phyloP scores from a whole-genome alignment of 2,329 filamentous ascomycete genomes.

The Penicillium sp. region DNA sequence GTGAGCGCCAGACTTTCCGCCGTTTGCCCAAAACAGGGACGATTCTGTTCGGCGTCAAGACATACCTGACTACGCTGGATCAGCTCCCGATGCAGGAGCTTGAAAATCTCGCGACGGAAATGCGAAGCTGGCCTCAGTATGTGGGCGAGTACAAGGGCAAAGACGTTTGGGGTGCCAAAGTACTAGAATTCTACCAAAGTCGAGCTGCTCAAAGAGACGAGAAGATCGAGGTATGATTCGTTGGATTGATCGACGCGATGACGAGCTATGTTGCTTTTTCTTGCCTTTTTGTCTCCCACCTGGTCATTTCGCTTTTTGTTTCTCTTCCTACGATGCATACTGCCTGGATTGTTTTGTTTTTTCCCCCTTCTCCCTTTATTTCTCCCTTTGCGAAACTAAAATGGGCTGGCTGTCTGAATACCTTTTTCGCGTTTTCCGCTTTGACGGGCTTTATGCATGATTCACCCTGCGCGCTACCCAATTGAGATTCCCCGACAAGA shows the following conservation, averaged over 20 bases:
- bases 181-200: slow-evolving; percentile 40
- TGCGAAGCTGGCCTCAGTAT: slow-evolving; percentile 49
- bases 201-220: slow-evolving; percentile 18
- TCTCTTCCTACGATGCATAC: slow-evolving; percentile 6
- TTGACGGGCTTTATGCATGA: not conserved
- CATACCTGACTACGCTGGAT: slow-evolving; percentile 46
- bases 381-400: slow-evolving; percentile 8
- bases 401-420: slow-evolving; percentile 31
- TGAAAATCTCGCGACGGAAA: slow-evolving; percentile 46
- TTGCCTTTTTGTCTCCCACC: not conserved
- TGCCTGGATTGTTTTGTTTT: slow-evolving; percentile 15
- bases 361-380: not conserved
- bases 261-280: slow-evolving; percentile 1
- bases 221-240: slow-evolving; percentile 14
- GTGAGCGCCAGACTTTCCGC: slow-evolving; percentile 55
- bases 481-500: not conserved
- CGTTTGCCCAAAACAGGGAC: slow-evolving; percentile 47
- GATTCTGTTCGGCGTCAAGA: slow-evolving; percentile 55
- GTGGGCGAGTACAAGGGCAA: slow-evolving; percentile 50
- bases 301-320: slow-evolving; percentile 20
- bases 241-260: slow-evolving; percentile 2
- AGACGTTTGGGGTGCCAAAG: slow-evolving; percentile 45
- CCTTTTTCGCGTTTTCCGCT: slow-evolving; percentile 3
- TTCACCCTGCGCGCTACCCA: not conserved
- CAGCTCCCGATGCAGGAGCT: slow-evolving; percentile 46